These are phyloP conservation scores for Rhizophora mangle DNA, from an alignment of 345 rosid genomes.

Conservation along the genomic window DNA sequence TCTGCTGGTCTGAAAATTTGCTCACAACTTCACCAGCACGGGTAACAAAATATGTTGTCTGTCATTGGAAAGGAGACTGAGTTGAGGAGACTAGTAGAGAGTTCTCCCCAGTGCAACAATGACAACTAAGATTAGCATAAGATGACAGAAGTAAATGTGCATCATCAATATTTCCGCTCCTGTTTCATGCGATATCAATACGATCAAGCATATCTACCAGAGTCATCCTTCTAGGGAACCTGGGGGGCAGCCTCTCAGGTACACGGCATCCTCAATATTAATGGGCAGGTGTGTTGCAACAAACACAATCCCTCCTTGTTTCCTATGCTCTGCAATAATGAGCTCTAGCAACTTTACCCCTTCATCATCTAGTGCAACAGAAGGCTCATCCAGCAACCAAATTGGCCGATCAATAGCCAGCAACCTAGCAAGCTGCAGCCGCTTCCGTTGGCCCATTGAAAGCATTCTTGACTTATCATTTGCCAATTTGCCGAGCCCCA, in stretches of 20 bases:
- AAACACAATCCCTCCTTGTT: constrained; percentile 74
- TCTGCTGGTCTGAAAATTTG: constrained; percentile 39
- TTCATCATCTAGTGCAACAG: constrained; percentile 78
- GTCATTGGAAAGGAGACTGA: constrained; percentile 13
- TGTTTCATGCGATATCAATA: constrained; percentile 39
- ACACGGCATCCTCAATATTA: constrained; percentile 76
- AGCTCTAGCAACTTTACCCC: constrained; percentile 74
- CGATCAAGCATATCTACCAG: constrained; percentile 78
- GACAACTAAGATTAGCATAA: background rate
- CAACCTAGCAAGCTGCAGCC: constrained; percentile 80
- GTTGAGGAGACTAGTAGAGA: background rate
- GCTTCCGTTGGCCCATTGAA: constrained; percentile 89
- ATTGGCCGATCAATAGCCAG: constrained; percentile 83
- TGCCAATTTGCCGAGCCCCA: constrained; percentile 80
- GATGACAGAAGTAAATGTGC: background rate
- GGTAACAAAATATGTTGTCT: constrained; percentile 59
- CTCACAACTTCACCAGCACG: constrained; percentile 42
- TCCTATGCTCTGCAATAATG: constrained; percentile 69
- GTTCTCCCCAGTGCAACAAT: background rate
- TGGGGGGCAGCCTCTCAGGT: constrained; percentile 69
- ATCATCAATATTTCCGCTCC: background rate
- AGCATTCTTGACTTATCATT: constrained; percentile 75
- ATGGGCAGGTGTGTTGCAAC: constrained; percentile 88
- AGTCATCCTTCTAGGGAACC: constrained; percentile 82
- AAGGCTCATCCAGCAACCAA: constrained; percentile 87